Conservation (phyloP, 2,329 filamentous ascomycete genomes). For the Cylindrodendrum hubeiense region DNA sequence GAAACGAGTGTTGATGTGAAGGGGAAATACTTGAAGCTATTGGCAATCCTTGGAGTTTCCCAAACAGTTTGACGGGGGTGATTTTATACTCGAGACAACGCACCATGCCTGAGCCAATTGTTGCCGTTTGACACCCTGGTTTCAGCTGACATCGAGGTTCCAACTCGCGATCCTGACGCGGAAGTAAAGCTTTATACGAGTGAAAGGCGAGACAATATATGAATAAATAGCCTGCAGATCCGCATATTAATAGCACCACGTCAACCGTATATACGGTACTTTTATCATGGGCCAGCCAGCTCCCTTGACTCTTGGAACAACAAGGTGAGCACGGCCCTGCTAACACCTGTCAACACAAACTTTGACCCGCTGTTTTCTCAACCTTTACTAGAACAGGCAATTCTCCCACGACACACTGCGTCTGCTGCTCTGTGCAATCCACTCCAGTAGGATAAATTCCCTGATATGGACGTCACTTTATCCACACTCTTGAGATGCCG, state of each 20-base stretch:
- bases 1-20: background rate
- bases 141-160: no score
- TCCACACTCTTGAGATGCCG: background rate
- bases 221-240: slow-evolving; percentile 8
- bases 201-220: no score
- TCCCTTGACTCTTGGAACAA: background rate
- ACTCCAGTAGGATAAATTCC: background rate
- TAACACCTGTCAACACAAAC: background rate
- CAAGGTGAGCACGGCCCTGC: background rate
- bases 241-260: background rate
- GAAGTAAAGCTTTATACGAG: no score
- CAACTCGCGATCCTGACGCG: no score
- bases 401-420: slow-evolving; percentile 9
- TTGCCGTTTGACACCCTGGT: no score
- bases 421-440: background rate
- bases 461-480: background rate
- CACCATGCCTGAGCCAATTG: no score
- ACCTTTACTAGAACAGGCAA: slow-evolving; percentile 35
- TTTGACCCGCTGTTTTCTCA: slow-evolving; percentile 7
- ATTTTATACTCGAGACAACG: no score
- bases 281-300: background rate
- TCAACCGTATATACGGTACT: background rate
- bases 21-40: no score
- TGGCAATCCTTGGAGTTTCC: no score
- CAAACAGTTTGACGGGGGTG: no score